Base-by-base conservation (phyloP, 2,329 filamentous ascomycete species). In the Aspergillus floridensis region DNA sequence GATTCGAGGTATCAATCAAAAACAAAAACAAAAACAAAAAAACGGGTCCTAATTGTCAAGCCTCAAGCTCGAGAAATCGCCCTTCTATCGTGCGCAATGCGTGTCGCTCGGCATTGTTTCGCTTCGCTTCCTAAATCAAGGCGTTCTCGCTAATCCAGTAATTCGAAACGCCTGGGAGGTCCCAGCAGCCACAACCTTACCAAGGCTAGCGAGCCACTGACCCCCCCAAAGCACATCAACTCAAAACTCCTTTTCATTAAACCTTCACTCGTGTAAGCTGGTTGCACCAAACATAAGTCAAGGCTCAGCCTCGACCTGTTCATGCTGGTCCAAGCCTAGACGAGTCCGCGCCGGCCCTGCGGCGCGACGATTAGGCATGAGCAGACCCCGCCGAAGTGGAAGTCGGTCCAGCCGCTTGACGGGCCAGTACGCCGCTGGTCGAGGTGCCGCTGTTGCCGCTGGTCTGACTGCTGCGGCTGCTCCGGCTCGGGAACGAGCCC, bases 401-500 rank as follows among this genome's bases (percentile, higher is more conserved):
- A 3, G 65, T 64, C 12, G 66, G 58, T 26, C 63, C 62, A 44
- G 64, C 29, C 10, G 66, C 63, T 11, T 66, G 64, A 35, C 65
- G 61, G 46, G 67, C 62, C 38, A 70, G 56, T 16, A 65, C 31
- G 44, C 62, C 63, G 26, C 63, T 64, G 48, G 58, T 63, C 1
- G 70, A 72, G 22, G n/a, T 21, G 38, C 57, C 60, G 53, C 68
- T 73, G 49, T 58, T 58, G 44, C 66, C 65, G 53, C 71, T 72
- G 53, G 66, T 64, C 48, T 69, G 65, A 53, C 71, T 73, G 60
- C 69, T 72, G 49, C 69, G 65, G 54, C 68, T 73, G 57, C 67
- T 72, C 53, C 66, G 68, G 53, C 66, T 70, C 52, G 66, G 62
- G 10, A 56, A 53, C 31, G 59, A 59, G n/a, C 59, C 57, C 22